Evolutionary conservation across 495 filamentous ascomycete genomes (phyloP).

Genomic region (Penicillium malachiteum): DNA sequence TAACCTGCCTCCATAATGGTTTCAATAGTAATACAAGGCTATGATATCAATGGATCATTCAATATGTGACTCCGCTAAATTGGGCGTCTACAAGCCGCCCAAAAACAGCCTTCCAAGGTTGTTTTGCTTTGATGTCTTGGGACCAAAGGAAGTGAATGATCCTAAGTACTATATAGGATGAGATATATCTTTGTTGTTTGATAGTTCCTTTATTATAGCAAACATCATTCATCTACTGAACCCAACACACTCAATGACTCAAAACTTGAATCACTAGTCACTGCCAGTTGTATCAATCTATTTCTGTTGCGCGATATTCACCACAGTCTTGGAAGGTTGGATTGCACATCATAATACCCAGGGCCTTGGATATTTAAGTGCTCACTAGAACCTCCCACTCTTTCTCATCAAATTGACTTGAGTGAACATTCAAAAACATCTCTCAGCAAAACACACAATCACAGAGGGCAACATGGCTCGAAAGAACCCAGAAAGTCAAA

Average conservation of each 20-base stretch:
- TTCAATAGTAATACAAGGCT: too few relatives aligned
- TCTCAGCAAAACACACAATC: not conserved
- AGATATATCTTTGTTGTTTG: not conserved
- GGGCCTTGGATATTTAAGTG: too few relatives aligned
- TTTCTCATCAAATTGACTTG: constrained; percentile 11
- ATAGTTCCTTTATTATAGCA: constrained; percentile 1
- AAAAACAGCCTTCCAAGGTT: not conserved
- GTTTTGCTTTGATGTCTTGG: not conserved
- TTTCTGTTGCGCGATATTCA: too few relatives aligned
- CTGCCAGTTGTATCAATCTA: not conserved
- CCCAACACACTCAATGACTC: not conserved
- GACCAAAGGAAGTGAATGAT: not conserved
- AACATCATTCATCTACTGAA: not conserved
- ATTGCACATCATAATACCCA: too few relatives aligned
- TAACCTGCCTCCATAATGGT: too few relatives aligned
- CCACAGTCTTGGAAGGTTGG: too few relatives aligned
- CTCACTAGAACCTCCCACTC: constrained; percentile 6
- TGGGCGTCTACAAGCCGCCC: not conserved
- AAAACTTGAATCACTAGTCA: not conserved
- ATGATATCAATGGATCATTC: not conserved
- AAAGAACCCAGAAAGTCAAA: not conserved
- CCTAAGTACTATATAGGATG: not conserved
- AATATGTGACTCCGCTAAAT: not conserved
- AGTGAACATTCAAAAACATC: not conserved
- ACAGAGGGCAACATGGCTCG: not conserved